Conservation (phyloP, 2,329 filamentous ascomycete species). For the Diaporthe vexans region DNA sequence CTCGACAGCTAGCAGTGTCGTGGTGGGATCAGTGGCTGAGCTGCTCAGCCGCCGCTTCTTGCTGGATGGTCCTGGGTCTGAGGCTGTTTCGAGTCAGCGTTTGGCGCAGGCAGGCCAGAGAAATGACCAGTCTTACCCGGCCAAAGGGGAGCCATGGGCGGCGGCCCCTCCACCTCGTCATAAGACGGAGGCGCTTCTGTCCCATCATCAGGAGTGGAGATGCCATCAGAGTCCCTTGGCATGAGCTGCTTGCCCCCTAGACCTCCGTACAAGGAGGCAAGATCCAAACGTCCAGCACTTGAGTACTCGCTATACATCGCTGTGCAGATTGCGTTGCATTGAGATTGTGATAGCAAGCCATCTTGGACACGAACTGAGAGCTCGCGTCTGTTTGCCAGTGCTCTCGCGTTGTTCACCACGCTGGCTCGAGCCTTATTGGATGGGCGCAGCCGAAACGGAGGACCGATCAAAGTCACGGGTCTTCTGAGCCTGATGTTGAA, state of each 20-base stretch:
- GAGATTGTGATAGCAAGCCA: not conserved
- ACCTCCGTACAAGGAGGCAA: conserved; percentile 9
- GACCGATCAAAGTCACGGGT: not conserved
- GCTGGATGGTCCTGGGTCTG: conserved; percentile 3
- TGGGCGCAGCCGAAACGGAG: conserved; percentile 21
- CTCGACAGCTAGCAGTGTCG: not conserved
- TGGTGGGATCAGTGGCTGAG: not conserved
- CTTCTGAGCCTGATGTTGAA: not conserved
- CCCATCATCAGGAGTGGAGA: not conserved
- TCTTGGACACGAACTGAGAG: not conserved
- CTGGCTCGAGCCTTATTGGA: conserved; percentile 10
- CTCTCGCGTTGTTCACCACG: not conserved
- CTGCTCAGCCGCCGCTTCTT: conserved; percentile 16
- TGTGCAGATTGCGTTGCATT: not conserved
- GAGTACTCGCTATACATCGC: not conserved
- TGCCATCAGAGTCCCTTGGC: not conserved
- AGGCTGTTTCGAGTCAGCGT: not conserved
- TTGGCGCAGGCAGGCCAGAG: not conserved
- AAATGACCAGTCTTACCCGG: not conserved
- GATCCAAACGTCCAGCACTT: not conserved
- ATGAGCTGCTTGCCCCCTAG: conserved; percentile 5
- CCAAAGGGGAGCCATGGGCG: conserved; percentile 17
- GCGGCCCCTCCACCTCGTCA: conserved; percentile 18
- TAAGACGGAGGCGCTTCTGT: conserved; percentile 25
- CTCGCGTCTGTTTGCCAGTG: not conserved